Percentiles rank a stretch among this genome's conserved stretches.
phyloP scores from a whole-genome alignment of 371 early-diverging fungal species.

The Actinomortierella wolfii region DNA sequence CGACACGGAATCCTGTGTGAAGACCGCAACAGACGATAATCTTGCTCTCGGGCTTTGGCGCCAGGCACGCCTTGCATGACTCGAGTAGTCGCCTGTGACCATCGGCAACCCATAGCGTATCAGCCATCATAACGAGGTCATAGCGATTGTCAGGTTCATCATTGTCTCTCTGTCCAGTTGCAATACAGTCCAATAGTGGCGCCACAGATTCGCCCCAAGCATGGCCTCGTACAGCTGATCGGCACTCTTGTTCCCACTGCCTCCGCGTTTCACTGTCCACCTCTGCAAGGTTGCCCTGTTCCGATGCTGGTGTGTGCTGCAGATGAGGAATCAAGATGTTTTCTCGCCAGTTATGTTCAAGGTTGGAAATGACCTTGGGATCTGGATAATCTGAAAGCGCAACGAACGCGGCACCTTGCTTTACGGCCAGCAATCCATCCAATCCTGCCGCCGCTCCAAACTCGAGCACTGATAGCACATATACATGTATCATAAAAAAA shows the following conservation, averaged over 20 bases:
- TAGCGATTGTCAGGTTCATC: conserved; percentile 4
- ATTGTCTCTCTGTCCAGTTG: background rate
- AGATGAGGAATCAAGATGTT: conserved; percentile 5
- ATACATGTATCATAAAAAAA: too few relatives aligned
- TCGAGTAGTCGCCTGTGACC: conserved; percentile 22
- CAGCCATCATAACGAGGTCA: conserved; percentile 33
- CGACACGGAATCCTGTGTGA: conserved; percentile 27
- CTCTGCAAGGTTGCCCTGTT: too few relatives aligned
- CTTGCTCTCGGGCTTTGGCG: conserved; percentile 10
- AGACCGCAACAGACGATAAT: conserved; percentile 40
- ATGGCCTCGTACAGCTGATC: conserved; percentile 41
- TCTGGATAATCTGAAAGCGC: conserved; percentile 40
- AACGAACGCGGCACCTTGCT: conserved; percentile 24
- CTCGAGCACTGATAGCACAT: conserved; percentile 38
- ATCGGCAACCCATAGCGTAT: conserved; percentile 46
- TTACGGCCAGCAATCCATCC: conserved; percentile 28
- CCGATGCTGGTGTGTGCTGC: too few relatives aligned
- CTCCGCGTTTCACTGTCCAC: background rate
- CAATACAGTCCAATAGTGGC: conserved; percentile 21
- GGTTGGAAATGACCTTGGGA: conserved; percentile 26
- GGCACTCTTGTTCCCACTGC: conserved; percentile 18
- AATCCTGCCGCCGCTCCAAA: conserved; percentile 42
- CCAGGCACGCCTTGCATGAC: conserved; percentile 12
- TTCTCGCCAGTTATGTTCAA: conserved; percentile 44
- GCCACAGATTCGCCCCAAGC: conserved; percentile 39